These are phyloP conservation scores for Penicillium argentinense DNA, from an alignment of 495 filamentous ascomycete species.

Conservation along the genomic window DNA sequence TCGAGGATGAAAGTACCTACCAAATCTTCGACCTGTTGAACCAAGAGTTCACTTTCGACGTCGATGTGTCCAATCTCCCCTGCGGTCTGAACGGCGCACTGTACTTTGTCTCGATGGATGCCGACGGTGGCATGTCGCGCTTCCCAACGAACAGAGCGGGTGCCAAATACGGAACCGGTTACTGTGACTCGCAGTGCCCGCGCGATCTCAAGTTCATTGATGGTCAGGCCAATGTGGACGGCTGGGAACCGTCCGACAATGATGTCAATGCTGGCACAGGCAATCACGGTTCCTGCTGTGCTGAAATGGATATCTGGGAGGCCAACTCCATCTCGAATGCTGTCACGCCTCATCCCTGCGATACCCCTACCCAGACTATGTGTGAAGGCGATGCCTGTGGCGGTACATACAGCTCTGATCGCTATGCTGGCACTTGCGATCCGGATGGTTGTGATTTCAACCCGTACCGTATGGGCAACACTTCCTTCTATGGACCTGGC, in stretches of 20 bases:
- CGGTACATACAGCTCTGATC: slow-evolving; percentile 41
- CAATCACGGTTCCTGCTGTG: slow-evolving; percentile 65
- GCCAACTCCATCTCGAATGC: slow-evolving; percentile 61
- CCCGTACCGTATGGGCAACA: slow-evolving; percentile 65
- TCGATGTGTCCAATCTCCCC: slow-evolving; percentile 62
- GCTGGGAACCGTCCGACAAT: slow-evolving; percentile 58
- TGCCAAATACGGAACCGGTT: slow-evolving; percentile 71
- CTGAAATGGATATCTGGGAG: slow-evolving; percentile 75
- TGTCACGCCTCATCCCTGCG: slow-evolving; percentile 65
- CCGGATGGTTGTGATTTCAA: slow-evolving; percentile 81
- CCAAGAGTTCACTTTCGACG: slow-evolving; percentile 68
- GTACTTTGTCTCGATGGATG: slow-evolving; percentile 67
- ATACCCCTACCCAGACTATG: slow-evolving; percentile 50
- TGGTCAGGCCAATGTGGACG: slow-evolving; percentile 60
- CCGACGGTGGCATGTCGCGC: slow-evolving; percentile 55
- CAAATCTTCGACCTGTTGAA: slow-evolving; percentile 58
- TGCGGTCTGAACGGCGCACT: slow-evolving; percentile 74
- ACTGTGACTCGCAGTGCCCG: slow-evolving; percentile 74
- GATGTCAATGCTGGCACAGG: slow-evolving; percentile 61
- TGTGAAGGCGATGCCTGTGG: slow-evolving; percentile 60
- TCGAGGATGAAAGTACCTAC: slow-evolving; percentile 56
- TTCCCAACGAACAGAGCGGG: slow-evolving; percentile 62
- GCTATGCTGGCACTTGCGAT: slow-evolving; percentile 63
- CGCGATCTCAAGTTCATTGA: slow-evolving; percentile 67
- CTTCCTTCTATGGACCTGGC: slow-evolving; percentile 60